Conservation (phyloP, 306 rosid genomes). For the Mimosa bimucronata region DNA sequence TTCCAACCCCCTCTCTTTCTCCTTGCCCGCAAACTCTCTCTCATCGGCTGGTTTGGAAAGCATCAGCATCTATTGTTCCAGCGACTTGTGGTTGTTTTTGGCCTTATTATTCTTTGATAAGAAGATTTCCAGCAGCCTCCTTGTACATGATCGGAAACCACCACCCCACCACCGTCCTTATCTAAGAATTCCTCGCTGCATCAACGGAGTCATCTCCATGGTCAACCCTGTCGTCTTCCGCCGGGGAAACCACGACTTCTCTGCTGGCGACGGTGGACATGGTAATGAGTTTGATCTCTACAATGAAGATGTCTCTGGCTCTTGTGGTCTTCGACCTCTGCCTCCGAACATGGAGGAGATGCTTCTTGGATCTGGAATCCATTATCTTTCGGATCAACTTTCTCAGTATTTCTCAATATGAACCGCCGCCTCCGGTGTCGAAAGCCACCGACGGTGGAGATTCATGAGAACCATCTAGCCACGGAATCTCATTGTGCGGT, state of each 20-base stretch:
- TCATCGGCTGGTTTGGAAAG: too few relatives aligned
- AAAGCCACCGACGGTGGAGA: slow-evolving; percentile 53
- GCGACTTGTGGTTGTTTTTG: too few relatives aligned
- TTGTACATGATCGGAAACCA: slow-evolving; percentile 58
- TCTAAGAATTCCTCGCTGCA: slow-evolving; percentile 26
- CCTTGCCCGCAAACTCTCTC: too few relatives aligned
- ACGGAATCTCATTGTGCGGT: slow-evolving; percentile 69
- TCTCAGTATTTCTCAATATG: slow-evolving; percentile 49
- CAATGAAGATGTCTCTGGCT: slow-evolving; percentile 55
- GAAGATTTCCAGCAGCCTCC: slow-evolving; percentile 50
- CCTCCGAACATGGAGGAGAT: slow-evolving; percentile 72
- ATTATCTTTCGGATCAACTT: slow-evolving; percentile 61
- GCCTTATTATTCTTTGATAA: too few relatives aligned
- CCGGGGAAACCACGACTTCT: too few relatives aligned
- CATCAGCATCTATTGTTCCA: too few relatives aligned
- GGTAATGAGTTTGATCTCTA: slow-evolving; percentile 56
- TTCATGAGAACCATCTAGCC: slow-evolving; percentile 34
- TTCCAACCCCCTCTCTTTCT: too few relatives aligned
- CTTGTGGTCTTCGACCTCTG: slow-evolving; percentile 62
- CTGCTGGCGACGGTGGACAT: too few relatives aligned
- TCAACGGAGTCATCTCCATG: slow-evolving; percentile 28
- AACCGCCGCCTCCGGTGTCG: slow-evolving; percentile 58
- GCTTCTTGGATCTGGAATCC: slow-evolving; percentile 68
- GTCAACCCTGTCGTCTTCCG: slow-evolving; percentile 71
- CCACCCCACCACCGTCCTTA: slow-evolving; percentile 37